Evolutionary conservation across 306 rosid genomes (phyloP), one percentile per base, ranked within the genome.

Genomic region (Pachyrhizus erosus): DNA sequence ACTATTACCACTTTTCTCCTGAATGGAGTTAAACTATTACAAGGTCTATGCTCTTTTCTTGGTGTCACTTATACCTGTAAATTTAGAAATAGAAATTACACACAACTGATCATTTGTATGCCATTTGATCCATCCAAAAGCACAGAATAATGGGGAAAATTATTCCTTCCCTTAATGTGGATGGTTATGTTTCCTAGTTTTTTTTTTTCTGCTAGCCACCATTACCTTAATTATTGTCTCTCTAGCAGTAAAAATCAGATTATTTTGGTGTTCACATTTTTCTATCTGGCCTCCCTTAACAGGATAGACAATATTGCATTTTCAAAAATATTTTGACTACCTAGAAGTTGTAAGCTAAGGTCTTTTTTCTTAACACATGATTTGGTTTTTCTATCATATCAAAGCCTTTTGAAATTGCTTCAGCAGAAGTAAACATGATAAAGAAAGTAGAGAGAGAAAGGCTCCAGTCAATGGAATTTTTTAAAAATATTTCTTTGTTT

Each of bases 21-120:
- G 58, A 62, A 40, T 57, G 52, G 3, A 13, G 79, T 55, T 52
- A 1, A 48, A 49, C 17, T 21, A 34, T 74, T 57, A 62, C 34
- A 10, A 18, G 31, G 43, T 42, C 23, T 39, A 14, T 61, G 18
- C 5, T 20, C 71, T 43, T 27, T 24, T 62, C 62, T 77, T 43
- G 72, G 62, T 45, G 17, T 54, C 62, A 68, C 40, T 23, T 57
- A 79, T 3, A 26, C 74, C 12, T 58, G 12, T 23, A 46, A 61
- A 83, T 45, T n/a, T 37, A 31, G 62, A 39, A 57, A 69, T 10
- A 17, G 10, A 76, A 69, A 45, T 76, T 72, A 29, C 80, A 42
- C 57, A 51, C 46, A 29, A 78, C 37, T 31, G 26, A 67, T 27
- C 20, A 52, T 54, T 39, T 68, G 43, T 73, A 45, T 26, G 18